Conservation (phyloP, 2,329 filamentous ascomycete genomes). For the Nectriaceae sp. region DNA sequence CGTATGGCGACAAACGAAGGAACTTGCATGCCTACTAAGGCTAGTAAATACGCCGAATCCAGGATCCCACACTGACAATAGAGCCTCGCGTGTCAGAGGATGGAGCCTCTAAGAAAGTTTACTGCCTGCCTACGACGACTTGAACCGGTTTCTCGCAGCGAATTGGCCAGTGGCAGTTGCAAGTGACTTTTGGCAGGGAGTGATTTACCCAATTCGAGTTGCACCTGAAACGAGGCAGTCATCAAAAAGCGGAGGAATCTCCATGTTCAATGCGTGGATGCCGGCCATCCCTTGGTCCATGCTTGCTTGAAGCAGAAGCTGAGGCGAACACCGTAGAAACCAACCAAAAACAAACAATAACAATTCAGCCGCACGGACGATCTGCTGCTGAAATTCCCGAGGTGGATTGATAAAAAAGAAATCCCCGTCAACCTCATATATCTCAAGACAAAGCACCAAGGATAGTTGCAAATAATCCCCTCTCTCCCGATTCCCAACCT, state of each 20-base stretch:
- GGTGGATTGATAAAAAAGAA: conserved; percentile 10
- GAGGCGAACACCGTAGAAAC: conserved; percentile 11
- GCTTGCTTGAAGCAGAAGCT: conserved; percentile 2
- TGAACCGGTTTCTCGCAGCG: conserved; percentile 21
- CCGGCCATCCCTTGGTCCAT: conserved; percentile 23
- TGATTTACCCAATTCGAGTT: conserved; percentile 12
- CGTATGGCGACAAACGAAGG: neutral
- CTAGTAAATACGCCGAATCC: no score
- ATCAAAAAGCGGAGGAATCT: conserved; percentile 13
- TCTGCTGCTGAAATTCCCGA: conserved; percentile 15
- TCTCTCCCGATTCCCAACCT: no score
- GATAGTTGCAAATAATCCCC: neutral
- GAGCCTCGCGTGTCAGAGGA: conserved; percentile 17
- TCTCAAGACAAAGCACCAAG: conserved; percentile 7
- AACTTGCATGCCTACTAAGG: no score
- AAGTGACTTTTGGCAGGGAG: conserved; percentile 10
- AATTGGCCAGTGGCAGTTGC: conserved; percentile 8
- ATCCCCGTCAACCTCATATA: conserved; percentile 8
- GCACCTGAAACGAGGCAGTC: conserved; percentile 27
- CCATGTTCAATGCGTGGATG: conserved; percentile 6
- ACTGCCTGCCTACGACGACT: conserved; percentile 7
- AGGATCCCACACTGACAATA: no score
- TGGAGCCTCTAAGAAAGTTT: conserved; percentile 16
- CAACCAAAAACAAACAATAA: conserved; percentile 12
- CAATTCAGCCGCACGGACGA: conserved; percentile 18